These are phyloP conservation scores for Austroboletus novae-zelandiae DNA, from an alignment of 1,284 basidiomycete genomes.

Conservation along the genomic window DNA sequence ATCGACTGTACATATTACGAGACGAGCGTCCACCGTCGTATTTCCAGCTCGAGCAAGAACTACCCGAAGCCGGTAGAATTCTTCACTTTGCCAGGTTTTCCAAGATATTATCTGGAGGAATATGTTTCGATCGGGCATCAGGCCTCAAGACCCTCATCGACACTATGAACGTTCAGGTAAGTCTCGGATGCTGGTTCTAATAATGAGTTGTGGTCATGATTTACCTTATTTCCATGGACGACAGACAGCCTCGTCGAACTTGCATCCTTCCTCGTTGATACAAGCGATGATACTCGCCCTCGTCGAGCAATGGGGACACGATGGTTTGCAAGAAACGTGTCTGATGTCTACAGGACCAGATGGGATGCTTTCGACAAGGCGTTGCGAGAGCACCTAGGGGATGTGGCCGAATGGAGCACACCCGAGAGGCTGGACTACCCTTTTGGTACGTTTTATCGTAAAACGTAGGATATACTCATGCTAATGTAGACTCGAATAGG, in stretches of 20 bases:
- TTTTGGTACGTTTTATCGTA: slow-evolving; percentile 57
- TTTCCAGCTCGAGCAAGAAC: slow-evolving; percentile 66
- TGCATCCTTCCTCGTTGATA: slow-evolving; percentile 76
- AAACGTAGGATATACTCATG: neutral
- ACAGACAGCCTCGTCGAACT: slow-evolving; percentile 67
- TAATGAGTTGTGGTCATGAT: neutral
- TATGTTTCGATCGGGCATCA: slow-evolving; percentile 76
- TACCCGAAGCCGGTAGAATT: slow-evolving; percentile 63
- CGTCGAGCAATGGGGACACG: slow-evolving; percentile 71
- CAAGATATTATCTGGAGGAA: slow-evolving; percentile 80
- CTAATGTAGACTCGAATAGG: slow-evolving; percentile 35
- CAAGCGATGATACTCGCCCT: slow-evolving; percentile 71
- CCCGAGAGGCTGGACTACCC: slow-evolving; percentile 89
- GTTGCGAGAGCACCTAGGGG: slow-evolving; percentile 70
- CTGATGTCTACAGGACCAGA: slow-evolving; percentile 74
- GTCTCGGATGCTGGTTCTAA: slow-evolving; percentile 22
- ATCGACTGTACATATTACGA: slow-evolving; percentile 67
- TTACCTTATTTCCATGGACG: neutral
- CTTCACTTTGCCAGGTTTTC: slow-evolving; percentile 82
- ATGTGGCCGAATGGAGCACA: slow-evolving; percentile 75
- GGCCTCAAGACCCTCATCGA: slow-evolving; percentile 71
- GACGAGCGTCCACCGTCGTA: slow-evolving; percentile 65
- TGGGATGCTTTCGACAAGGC: slow-evolving; percentile 75
- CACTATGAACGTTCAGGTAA: slow-evolving; percentile 68
- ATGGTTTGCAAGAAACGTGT: slow-evolving; percentile 68